Base-by-base conservation (phyloP, 2,329 filamentous ascomycete species). In the Fusarium burgessii region DNA sequence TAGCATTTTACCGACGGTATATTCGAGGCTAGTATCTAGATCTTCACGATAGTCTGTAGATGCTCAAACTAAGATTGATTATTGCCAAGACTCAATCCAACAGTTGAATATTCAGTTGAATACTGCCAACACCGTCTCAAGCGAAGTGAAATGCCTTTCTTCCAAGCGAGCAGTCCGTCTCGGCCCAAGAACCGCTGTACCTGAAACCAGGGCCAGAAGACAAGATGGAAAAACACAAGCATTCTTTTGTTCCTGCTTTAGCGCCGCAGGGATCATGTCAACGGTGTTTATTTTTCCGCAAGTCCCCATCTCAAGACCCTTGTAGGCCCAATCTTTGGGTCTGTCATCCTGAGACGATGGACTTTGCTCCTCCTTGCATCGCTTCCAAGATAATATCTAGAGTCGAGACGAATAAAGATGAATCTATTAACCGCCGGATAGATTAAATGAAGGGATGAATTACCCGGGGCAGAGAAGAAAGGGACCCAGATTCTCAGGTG, bases 141-240 rank as follows among this genome's bases (percentile, higher is more conserved):
- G 65, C 65, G 63, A 67, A 55, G 47, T 42, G n/a, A 54, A 3
- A 8, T 18, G 32, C 47, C 47, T 33, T 32, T 46, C 32, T 25
- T 27, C 25, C 11, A 36, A 38, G 43, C 20, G 47, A 18, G 56
- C 55, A 49, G 35, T 29, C n/a, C 36, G 45, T 55, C 62, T 71
- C 62, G 49, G 52, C 46, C 50, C 27, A 49, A 47, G 65, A 59
- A 38, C 60, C 57, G 73, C 68, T 65, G 69, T 47, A 75, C 73
- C 73, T 75, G 73, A 75, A 75, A 75, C 73, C 27, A 41, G 50
- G 58, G 58, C 46, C 42, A 51, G 54, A 43, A 46, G 54, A 52
- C 42, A 42, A 47, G 52, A 56, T 55, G 61, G 56, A 66, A 62
- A 65, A 72, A 52, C 61, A 51, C 29, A 33, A 52, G n/a, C 58